Conservation (phyloP, 164 flowering plant genomes). For the Platanus orientalis region DNA sequence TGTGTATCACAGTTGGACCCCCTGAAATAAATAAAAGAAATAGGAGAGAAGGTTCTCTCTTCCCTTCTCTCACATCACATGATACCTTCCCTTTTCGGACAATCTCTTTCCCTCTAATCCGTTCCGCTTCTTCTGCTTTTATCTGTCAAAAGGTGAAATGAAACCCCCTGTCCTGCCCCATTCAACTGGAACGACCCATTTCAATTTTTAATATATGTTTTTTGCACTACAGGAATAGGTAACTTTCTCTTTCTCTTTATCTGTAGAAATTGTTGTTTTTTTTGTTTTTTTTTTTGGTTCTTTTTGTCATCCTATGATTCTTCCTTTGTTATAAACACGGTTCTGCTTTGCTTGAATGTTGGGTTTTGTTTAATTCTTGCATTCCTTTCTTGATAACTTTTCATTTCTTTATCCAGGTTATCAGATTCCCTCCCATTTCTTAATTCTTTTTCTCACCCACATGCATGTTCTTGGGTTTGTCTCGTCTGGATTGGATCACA, state of each 20-base stretch:
- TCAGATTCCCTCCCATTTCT: not conserved
- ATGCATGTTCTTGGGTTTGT: constrained; percentile 52
- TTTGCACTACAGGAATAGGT: not conserved
- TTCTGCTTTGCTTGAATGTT: constrained; percentile 2
- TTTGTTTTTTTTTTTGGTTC: constrained; percentile 5
- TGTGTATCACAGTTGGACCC: not conserved
- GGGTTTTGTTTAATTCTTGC: constrained; percentile 15
- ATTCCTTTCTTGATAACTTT: constrained; percentile 22
- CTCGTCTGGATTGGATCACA: constrained; percentile 58
- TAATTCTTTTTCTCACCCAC: constrained; percentile 16
- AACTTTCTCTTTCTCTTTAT: constrained; percentile 9
- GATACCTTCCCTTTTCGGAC: constrained; percentile 21
- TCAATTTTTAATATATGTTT: constrained; percentile 1
- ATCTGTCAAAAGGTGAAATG: not conserved
- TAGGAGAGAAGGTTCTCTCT: constrained; percentile 13
- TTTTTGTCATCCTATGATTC: not conserved
- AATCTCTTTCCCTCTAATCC: not conserved
- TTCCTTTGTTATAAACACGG: constrained; percentile 5
- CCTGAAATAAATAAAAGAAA: not conserved
- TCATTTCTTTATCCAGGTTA: constrained; percentile 18
- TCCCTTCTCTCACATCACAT: constrained; percentile 21
- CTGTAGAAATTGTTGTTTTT: not conserved
- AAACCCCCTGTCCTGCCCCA: not conserved
- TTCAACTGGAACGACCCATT: constrained; percentile 3
- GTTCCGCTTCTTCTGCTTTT: constrained; percentile 4